Conservation (phyloP, 1,139 yeast genomes). For the Pichia sp. region DNA sequence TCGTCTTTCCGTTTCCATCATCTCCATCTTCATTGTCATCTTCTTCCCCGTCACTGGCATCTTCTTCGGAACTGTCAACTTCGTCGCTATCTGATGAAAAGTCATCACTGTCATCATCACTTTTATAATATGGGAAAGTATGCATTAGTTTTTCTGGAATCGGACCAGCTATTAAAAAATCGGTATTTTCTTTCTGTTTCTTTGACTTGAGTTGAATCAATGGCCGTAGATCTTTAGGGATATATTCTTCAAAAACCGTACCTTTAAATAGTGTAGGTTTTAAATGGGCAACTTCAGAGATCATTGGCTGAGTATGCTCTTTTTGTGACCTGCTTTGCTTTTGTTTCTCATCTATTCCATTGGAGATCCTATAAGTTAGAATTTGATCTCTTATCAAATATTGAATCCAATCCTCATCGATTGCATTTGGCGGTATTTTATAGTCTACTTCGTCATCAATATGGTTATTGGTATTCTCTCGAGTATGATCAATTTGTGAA, state of each 20-base stretch:
- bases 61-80: neutral
- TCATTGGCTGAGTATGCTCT: neutral
- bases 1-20: neutral
- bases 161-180: conserved; percentile 25
- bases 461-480: conserved; percentile 1
- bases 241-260: conserved; percentile 18
- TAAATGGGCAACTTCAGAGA: conserved; percentile 9
- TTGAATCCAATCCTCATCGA: conserved; percentile 26
- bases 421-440: conserved; percentile 11
- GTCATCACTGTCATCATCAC: conserved; percentile 16
- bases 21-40: conserved; percentile 3
- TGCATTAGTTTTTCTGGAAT: conserved; percentile 25
- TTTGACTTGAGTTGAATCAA: conserved; percentile 10
- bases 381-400: conserved; percentile 23
- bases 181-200: conserved; percentile 13
- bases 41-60: neutral
- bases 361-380: conserved; percentile 3
- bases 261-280: conserved; percentile 19
- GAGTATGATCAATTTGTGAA: neutral
- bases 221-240: conserved; percentile 20
- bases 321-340: neutral
- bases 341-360: neutral
- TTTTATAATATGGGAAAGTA: conserved; percentile 23
- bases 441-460: conserved; percentile 9
- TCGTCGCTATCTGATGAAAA: conserved; percentile 9